A percentile compares a stretch with the other conserved stretches of the same genome.
These are phyloP conservation scores for Heimioporus sp. DNA, from an alignment of 768 basidiomycete genomes.

Conservation along the genomic window DNA sequence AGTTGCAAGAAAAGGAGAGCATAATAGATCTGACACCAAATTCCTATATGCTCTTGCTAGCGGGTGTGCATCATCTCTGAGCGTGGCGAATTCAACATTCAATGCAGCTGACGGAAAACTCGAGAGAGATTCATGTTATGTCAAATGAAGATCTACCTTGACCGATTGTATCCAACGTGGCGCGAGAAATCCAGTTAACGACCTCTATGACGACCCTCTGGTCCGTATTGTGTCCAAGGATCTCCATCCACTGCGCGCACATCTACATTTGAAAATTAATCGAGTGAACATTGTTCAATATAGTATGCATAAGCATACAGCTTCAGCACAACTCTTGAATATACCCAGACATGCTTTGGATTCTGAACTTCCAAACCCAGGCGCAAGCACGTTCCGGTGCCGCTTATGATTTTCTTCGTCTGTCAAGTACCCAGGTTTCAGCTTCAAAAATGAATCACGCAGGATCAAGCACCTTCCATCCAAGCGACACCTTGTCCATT, in stretches of 20 bases:
- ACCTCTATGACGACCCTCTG: constrained; percentile 17
- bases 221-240: neutral
- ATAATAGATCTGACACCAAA: constrained; percentile 6
- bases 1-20: neutral
- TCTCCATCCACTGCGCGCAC: constrained; percentile 17
- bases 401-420: constrained; percentile 48
- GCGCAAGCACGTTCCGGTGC: constrained; percentile 54
- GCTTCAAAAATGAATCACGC: too few relatives aligned
- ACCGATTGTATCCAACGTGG: constrained; percentile 37
- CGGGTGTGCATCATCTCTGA: neutral
- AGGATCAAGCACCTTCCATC: constrained; percentile 39
- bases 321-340: constrained; percentile 38
- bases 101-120: constrained; percentile 37
- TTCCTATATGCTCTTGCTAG: constrained; percentile 7
- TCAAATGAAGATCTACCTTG: neutral
- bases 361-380: constrained; percentile 53
- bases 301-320: constrained; percentile 8
- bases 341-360: constrained; percentile 49
- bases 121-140: too few relatives aligned
- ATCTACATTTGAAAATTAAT: neutral
- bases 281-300: too few relatives aligned
- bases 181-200: constrained; percentile 31
- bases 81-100: constrained; percentile 29
- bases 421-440: too few relatives aligned
- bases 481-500: constrained; percentile 37